A percentile compares a stretch with the other conserved stretches of the same genome.
Evolutionary conservation across 2,329 filamentous ascomycete genomes (phyloP).

Genomic region (Hypoxylon sp.): DNA sequence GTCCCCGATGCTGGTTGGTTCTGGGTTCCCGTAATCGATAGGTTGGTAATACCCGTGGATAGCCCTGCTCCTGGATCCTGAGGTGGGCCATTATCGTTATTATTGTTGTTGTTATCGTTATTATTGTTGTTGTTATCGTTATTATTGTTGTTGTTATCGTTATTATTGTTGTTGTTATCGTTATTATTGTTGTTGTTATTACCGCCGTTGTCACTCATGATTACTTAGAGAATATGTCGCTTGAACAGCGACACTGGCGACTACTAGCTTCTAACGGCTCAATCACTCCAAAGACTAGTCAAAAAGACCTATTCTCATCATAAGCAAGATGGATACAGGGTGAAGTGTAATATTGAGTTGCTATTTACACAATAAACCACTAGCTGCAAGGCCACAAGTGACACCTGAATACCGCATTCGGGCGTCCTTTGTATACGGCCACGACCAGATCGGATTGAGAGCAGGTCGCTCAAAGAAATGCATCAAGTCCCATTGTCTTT

Average conservation of each 20-base stretch:
- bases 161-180: neutral
- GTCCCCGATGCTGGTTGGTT: too few relatives aligned
- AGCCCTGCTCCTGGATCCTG: neutral
- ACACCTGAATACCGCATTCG: slow-evolving; percentile 17
- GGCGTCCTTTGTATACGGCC: slow-evolving; percentile 15
- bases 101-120: neutral
- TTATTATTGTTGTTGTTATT: neutral
- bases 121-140: neutral
- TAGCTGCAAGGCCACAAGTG: neutral
- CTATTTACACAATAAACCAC: neutral
- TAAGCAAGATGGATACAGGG: neutral
- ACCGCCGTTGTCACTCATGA: too few relatives aligned
- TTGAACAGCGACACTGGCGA: neutral
- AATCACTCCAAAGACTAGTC: neutral
- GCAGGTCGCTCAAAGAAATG: neutral
- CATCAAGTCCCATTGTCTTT: neutral
- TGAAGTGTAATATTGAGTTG: neutral
- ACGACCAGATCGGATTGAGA: neutral
- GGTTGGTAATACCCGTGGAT: neutral
- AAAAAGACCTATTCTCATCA: neutral
- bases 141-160: neutral
- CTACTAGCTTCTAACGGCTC: neutral
- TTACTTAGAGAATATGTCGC: neutral
- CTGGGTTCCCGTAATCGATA: neutral
- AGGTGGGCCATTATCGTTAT: neutral